phyloP scores from a whole-genome alignment of 1,284 basidiomycete genomes.

The Naganishia cerealis region DNA sequence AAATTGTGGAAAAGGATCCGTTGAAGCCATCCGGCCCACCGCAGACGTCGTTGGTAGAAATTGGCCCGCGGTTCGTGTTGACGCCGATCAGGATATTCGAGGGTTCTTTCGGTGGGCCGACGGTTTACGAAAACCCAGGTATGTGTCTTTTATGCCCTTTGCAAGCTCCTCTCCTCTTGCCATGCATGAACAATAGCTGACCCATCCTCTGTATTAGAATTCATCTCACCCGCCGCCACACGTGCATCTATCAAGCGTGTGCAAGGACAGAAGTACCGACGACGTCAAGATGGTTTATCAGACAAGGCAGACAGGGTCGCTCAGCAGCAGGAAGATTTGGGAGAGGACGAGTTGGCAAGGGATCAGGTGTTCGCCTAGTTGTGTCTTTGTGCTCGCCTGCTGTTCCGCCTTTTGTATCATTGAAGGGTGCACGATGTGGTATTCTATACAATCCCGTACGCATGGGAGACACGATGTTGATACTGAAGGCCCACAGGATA shows the following conservation, averaged over 20 bases:
- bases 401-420: too few relatives aligned
- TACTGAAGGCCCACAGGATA: background rate
- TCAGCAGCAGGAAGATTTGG: constrained; percentile 60
- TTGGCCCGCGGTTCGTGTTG: constrained; percentile 94
- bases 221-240: constrained; percentile 80
- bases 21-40: constrained; percentile 58
- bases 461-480: too few relatives aligned
- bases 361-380: constrained; percentile 79
- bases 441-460: too few relatives aligned
- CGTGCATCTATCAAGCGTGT: constrained; percentile 70
- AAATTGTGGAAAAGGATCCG: constrained; percentile 67
- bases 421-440: too few relatives aligned
- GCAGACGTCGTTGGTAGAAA: constrained; percentile 77
- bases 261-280: constrained; percentile 76
- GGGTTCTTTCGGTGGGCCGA: constrained; percentile 91
- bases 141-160: constrained; percentile 40
- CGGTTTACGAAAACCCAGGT: constrained; percentile 95
- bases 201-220: constrained; percentile 59
- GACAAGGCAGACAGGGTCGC: constrained; percentile 69
- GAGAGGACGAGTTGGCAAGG: constrained; percentile 78
- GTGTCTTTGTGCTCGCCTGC: background rate
- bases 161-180: constrained; percentile 10
- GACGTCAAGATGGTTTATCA: constrained; percentile 73
- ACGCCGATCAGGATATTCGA: constrained; percentile 98
- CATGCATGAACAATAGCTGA: background rate